A percentile compares a stretch with the other conserved stretches of the same genome.
Conservation (phyloP, 768 basidiomycete species). For the Stropharia rugosoannulata region DNA sequence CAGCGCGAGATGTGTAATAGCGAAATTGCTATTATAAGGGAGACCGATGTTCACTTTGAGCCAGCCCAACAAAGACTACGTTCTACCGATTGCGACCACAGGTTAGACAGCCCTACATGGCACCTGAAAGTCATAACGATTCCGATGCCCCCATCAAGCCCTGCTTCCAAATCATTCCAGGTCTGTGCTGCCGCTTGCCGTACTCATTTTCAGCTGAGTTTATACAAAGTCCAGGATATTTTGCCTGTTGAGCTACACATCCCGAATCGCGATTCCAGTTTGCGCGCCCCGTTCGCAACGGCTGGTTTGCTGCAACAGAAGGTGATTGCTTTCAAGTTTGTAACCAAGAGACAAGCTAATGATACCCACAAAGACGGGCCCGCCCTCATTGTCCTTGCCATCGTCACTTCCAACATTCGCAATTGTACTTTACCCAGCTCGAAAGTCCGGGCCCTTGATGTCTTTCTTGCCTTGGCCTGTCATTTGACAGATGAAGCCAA, state of each 20-base stretch:
- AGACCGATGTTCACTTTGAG: constrained; percentile 90
- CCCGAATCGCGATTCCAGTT: constrained; percentile 65
- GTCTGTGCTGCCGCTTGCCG: constrained; percentile 29
- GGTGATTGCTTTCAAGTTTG: constrained; percentile 37
- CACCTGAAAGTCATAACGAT: constrained; percentile 44
- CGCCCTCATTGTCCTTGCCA: constrained; percentile 82
- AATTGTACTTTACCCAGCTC: constrained; percentile 86
- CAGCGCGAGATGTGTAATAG: constrained; percentile 90
- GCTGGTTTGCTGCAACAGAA: constrained; percentile 54
- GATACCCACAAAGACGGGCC: constrained; percentile 67
- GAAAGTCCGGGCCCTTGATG: constrained; percentile 80
- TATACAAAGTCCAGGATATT: constrained; percentile 49
- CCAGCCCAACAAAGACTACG: constrained; percentile 57
- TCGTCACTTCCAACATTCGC: constrained; percentile 86
- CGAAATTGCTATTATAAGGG: constrained; percentile 95
- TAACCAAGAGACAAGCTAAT: not conserved
- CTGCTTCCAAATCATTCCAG: constrained; percentile 56
- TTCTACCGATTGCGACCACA: constrained; percentile 83
- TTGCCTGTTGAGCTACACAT: constrained; percentile 77
- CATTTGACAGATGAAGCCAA: constrained; percentile 94
- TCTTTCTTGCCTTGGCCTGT: constrained; percentile 77
- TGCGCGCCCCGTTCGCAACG: constrained; percentile 44
- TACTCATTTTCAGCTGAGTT: not conserved
- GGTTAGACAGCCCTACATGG: constrained; percentile 78
- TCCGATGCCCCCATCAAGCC: constrained; percentile 42